Evolutionary conservation across 345 rosid genomes (phyloP), one percentile per base, ranked within the genome.

Genomic region (Capsella bursapastoris): DNA sequence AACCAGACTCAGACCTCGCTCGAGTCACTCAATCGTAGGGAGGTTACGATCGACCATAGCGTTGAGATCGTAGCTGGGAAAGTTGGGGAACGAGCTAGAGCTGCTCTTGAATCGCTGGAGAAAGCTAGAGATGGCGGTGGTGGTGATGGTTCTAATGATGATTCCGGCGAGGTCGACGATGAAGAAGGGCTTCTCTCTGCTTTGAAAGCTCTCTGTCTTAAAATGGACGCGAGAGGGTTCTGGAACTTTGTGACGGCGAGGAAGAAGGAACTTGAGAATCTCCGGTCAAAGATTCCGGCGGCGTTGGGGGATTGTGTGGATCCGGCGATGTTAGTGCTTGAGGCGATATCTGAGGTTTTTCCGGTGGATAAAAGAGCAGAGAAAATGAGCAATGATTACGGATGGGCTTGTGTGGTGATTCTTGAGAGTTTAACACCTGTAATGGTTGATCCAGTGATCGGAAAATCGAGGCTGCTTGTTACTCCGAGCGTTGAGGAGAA

Each of bases 341-440:
- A 92, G 44, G 88, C 96, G 2, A 90, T 90, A 50, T 89, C 99
- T 4, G 97, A 92, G 83, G 96, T 92, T 7, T 95, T 92, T 70
- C 99, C 97, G 8, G 87, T 92, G 73, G 97, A 92, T 47, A 89
- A 84, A 66, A 83, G 96, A n/a, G 86, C 67, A n/a, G 82, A 79
- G 15, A 79, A 74, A 70, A 38, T 74, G 25, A 68, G n/a, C 6
- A 90, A 88, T 18, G 99, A 95, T 79, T 83, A 86, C 31, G 97
- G 97, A 13, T 95, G 99, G 99, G 98, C 99, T 29, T 95, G 99
- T 52, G 99, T 95, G 15, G 72, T 95, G 85, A 80, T 87, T 56
- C 79, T 95, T 1, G 99, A 92, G 87, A 88, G 97, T 44, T 80
- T 95, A 82, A 86, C 91, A 48, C 94, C 98, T 12, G 98, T 90